These are phyloP conservation scores for Artemisia argyi DNA, from an alignment of 129 eudicot genomes.

Conservation along the genomic window DNA sequence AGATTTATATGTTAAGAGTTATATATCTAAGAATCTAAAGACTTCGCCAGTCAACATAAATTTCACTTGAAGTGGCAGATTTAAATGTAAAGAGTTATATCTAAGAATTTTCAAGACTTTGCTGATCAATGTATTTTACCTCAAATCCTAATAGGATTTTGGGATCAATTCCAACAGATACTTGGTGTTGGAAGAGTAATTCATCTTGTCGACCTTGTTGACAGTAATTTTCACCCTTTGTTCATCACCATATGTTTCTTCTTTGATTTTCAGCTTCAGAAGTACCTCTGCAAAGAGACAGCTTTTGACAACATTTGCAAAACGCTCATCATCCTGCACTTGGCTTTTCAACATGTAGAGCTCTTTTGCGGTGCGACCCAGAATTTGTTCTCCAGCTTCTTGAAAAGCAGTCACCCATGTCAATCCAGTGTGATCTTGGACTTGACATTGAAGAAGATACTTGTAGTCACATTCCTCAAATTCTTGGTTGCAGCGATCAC, in stretches of 20 bases:
- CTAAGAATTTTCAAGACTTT: neutral
- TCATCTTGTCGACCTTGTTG: constrained; percentile 73
- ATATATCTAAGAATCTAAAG: neutral
- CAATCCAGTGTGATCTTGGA: constrained; percentile 88
- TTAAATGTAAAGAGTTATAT: neutral
- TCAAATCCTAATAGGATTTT: constrained; percentile 21
- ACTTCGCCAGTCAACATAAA: neutral
- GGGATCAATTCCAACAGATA: constrained; percentile 57
- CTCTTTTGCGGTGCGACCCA: constrained; percentile 82
- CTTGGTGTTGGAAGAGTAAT: constrained; percentile 54
- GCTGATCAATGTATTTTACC: constrained; percentile 24
- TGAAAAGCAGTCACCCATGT: constrained; percentile 96
- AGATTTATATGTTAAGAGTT: constrained; percentile 5
- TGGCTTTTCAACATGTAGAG: constrained; percentile 55
- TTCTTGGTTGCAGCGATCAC: constrained; percentile 87
- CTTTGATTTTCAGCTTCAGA: constrained; percentile 77
- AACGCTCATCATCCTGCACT: constrained; percentile 50
- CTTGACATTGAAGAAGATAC: constrained; percentile 82
- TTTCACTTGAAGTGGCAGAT: neutral
- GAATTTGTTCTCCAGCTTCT: constrained; percentile 82
- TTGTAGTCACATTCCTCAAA: constrained; percentile 92
- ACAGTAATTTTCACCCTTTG: constrained; percentile 78
- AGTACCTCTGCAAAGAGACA: constrained; percentile 59
- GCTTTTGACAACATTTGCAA: constrained; percentile 43
- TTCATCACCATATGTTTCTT: constrained; percentile 86